Percentiles rank a stretch among this genome's conserved stretches.
Conservation (phyloP, 768 basidiomycete genomes). For the Chalciporus sphaerocephalus region DNA sequence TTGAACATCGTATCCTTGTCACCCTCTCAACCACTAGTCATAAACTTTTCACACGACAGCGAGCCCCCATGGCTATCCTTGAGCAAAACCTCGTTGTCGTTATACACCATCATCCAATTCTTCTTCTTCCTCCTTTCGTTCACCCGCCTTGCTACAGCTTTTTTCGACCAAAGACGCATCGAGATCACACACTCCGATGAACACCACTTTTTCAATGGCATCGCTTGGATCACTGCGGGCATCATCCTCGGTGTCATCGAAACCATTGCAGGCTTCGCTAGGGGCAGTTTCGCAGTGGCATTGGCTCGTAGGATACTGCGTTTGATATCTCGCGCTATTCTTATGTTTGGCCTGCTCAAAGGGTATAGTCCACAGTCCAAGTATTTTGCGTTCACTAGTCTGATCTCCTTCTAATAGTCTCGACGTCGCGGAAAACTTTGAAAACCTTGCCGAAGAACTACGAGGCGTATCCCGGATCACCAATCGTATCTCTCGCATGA, state of each 20-base stretch:
- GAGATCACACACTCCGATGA: slow-evolving; percentile 45
- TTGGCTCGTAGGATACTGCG: slow-evolving; percentile 58
- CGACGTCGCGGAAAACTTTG: slow-evolving; percentile 53
- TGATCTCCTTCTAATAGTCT: slow-evolving; percentile 34
- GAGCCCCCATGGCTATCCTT: slow-evolving; percentile 53
- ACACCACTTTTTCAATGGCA: slow-evolving; percentile 50
- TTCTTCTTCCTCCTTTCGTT: slow-evolving; percentile 55
- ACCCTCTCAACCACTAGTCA: slow-evolving; percentile 20
- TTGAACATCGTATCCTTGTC: slow-evolving; percentile 34
- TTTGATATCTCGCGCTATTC: slow-evolving; percentile 46
- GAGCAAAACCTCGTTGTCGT: slow-evolving; percentile 54
- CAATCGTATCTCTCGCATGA: slow-evolving; percentile 35
- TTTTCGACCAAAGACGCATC: slow-evolving; percentile 49
- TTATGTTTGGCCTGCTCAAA: slow-evolving; percentile 61
- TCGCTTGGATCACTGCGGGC: slow-evolving; percentile 60
- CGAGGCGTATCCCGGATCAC: slow-evolving; percentile 16
- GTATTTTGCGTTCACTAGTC: background rate
- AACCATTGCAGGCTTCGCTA: slow-evolving; percentile 57
- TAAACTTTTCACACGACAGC: slow-evolving; percentile 39
- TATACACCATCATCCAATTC: slow-evolving; percentile 56
- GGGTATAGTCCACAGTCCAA: slow-evolving; percentile 47
- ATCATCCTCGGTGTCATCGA: slow-evolving; percentile 63
- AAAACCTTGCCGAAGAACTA: slow-evolving; percentile 40
- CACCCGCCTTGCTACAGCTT: slow-evolving; percentile 49
- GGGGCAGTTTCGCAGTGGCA: slow-evolving; percentile 46